Evolutionary conservation across 305 asterid species (phyloP).

Genomic region (Solanum hybrid): DNA sequence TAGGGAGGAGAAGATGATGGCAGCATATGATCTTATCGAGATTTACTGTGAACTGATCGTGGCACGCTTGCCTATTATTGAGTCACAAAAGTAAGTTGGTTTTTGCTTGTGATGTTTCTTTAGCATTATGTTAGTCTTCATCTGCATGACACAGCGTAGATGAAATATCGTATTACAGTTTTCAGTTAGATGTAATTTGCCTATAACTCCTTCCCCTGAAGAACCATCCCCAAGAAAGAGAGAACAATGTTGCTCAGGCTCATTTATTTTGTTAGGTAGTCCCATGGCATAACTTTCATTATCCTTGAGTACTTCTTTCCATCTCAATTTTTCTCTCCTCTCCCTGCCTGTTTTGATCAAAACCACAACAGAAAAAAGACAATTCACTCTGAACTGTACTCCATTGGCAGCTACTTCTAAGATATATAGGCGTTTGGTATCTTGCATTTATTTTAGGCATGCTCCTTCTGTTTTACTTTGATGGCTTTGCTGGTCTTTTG

Average conservation of each 20-base stretch:
- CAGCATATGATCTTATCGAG: conserved; percentile 85
- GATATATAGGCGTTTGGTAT: not conserved
- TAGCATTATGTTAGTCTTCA: not conserved
- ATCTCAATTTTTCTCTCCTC: not conserved
- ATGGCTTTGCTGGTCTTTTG: not conserved
- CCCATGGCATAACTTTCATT: not conserved
- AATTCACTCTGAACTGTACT: not conserved
- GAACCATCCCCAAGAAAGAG: not conserved
- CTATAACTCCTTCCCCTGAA: not conserved
- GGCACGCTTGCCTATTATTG: conserved; percentile 78
- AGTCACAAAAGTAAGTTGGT: conserved; percentile 74
- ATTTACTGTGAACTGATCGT: conserved; percentile 81
- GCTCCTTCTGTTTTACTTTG: not conserved
- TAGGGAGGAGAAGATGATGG: conserved; percentile 93
- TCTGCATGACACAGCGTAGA: not conserved
- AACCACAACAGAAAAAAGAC: not conserved
- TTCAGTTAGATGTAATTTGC: not conserved
- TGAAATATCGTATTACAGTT: not conserved
- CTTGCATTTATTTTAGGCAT: not conserved
- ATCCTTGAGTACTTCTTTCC: not conserved
- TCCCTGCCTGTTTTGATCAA: not conserved
- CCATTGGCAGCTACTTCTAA: not conserved
- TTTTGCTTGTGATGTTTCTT: not conserved
- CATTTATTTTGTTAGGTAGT: not conserved
- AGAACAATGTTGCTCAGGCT: not conserved